phyloP scores from a whole-genome alignment of 2,329 filamentous ascomycete species.

The Botrytis hyacinthi region DNA sequence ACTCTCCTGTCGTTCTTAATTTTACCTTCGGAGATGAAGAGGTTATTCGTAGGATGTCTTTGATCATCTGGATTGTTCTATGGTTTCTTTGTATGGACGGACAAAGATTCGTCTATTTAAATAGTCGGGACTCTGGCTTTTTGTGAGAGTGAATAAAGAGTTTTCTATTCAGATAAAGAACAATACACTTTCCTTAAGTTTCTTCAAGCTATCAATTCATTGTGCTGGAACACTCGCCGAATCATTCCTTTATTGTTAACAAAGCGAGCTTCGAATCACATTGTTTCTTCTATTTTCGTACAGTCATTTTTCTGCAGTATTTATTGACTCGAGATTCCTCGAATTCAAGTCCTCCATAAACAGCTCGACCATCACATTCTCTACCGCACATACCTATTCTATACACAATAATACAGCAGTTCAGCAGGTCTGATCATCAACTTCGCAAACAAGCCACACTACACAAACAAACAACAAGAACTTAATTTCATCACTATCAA shows the following conservation, averaged over 20 bases:
- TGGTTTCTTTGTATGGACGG: background rate
- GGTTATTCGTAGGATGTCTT: background rate
- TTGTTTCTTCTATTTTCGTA: slow-evolving; percentile 1
- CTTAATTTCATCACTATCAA: background rate
- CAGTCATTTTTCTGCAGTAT: background rate
- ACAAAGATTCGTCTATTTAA: background rate
- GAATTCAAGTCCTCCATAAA: background rate
- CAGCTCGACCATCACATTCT: background rate
- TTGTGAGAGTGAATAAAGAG: background rate
- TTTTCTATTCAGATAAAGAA: background rate
- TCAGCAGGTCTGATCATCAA: slow-evolving; percentile 20
- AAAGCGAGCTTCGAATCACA: background rate
- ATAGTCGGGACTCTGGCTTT: background rate
- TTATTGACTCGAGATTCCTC: background rate
- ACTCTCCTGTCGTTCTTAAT: background rate
- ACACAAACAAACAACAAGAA: background rate
- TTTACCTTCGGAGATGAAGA: background rate
- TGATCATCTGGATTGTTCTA: background rate
- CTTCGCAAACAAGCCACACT: background rate
- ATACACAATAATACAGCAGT: background rate
- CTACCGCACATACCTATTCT: background rate
- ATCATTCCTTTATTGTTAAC: background rate
- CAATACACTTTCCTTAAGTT: background rate
- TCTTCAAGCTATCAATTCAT: background rate
- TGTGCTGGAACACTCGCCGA: background rate